Base-by-base conservation (phyloP, 352 stramenopile genomes). In the Blastocystis sp. region DNA sequence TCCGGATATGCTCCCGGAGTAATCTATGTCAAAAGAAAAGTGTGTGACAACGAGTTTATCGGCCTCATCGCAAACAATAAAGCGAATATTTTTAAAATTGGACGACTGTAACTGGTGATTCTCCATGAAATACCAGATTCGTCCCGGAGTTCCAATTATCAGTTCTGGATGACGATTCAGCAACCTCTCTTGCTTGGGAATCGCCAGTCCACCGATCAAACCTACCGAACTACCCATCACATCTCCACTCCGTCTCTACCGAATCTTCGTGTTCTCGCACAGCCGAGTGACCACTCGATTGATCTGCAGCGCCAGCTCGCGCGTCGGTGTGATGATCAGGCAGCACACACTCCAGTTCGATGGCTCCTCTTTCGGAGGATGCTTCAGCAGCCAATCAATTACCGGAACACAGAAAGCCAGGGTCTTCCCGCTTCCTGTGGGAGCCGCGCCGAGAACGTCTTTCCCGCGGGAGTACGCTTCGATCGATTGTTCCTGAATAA, bases 361-460 rank as follows among this genome's bases (percentile, higher is more conserved):
- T 9, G 16, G 34, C 16, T 85, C 54, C 54, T 94, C 93, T 18
- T 92, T 91, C 20, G 93, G 90, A 41, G 92, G 91, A 54, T 95
- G 91, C 45, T 90, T 85, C n/a, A 97, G 91, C 50, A 97, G 76
- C 41, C 94, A 92, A 75, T 94, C 95, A 62, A 97, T 91, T 59
- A 96, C 95, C 9, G 95, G 94, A 56, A 97, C 87, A 2, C 94
- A 94, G 90, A 96, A 97, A 30, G 94, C 95, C 37, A 97, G 91
- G 56, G 95, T 97, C 91, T 97, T 97, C 90, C 95, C 95, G 0
- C 93, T 96, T 45, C 95, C 95, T 1, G 95, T 97, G 5, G 94
- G 94, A 11, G 95, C 95, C 2, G 94, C 94, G 62, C 94, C 95
- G 0, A 97, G 93, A 26, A 97, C 91, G 81, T 97, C 95, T 79